These are phyloP conservation scores for Oryza meyeriana DNA, from an alignment of 176 grass and related monocot genomes.

Conservation along the genomic window DNA sequence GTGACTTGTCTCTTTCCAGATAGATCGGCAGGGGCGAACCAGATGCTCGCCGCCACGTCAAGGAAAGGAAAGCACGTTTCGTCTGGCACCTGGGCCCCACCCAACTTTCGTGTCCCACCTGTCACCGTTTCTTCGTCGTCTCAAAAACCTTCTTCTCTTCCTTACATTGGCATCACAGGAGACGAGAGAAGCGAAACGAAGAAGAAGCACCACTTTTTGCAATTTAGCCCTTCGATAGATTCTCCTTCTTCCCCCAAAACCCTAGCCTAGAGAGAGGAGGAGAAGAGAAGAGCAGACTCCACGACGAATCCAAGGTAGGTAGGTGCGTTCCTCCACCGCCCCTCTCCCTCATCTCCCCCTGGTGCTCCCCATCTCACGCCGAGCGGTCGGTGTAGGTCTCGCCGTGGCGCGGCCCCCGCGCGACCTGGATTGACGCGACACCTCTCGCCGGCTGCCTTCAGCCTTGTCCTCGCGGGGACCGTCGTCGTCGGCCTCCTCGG, in stretches of 20 bases:
- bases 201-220: background rate
- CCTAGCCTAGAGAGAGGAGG: background rate
- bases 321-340: background rate
- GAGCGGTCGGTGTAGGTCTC: background rate
- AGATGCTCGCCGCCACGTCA: too few relatives aligned
- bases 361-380: constrained; percentile 5
- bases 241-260: background rate
- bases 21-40: too few relatives aligned
- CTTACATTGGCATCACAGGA: too few relatives aligned
- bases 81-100: background rate
- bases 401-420: background rate
- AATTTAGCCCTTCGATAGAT: background rate
- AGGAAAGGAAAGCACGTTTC: too few relatives aligned
- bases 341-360: background rate
- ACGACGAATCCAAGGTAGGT: constrained; percentile 19
- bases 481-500: constrained; percentile 44
- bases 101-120: background rate
- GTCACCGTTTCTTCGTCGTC: too few relatives aligned
- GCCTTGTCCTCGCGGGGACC: constrained; percentile 46
- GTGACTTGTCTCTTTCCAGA: too few relatives aligned
- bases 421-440: constrained; percentile 44
- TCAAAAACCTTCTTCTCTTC: too few relatives aligned
- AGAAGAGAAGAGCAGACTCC: background rate
- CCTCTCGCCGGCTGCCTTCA: constrained; percentile 21
- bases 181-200: too few relatives aligned